phyloP scores from a whole-genome alignment of 2,329 filamentous ascomycete species.

The Magnaporthiopsis rhizophila region DNA sequence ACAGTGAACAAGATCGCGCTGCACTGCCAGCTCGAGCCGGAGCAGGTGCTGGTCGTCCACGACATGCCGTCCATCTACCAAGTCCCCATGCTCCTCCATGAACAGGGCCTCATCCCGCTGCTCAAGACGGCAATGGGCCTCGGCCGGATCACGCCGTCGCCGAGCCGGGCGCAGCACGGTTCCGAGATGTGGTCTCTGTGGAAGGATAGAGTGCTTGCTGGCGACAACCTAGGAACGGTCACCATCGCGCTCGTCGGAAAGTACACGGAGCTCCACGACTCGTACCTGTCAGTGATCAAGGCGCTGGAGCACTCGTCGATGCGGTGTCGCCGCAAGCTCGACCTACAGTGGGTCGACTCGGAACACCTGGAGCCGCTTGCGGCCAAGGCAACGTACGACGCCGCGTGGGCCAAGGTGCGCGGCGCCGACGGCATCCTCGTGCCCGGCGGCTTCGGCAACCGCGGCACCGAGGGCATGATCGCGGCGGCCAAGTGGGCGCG shows the following conservation, averaged over 20 bases:
- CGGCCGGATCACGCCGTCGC: constrained; percentile 44
- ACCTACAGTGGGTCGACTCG: constrained; percentile 78
- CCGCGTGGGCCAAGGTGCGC: constrained; percentile 75
- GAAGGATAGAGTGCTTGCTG: constrained; percentile 59
- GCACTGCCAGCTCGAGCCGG: constrained; percentile 77
- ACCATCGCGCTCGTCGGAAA: constrained; percentile 87
- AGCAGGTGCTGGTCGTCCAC: constrained; percentile 83
- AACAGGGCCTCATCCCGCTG: constrained; percentile 66
- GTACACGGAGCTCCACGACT: constrained; percentile 77
- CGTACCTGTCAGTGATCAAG: constrained; percentile 71
- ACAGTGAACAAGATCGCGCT: constrained; percentile 83
- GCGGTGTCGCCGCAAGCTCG: constrained; percentile 71
- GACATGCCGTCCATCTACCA: constrained; percentile 90
- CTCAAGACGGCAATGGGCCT: constrained; percentile 60
- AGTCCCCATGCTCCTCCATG: constrained; percentile 82
- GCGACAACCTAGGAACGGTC: constrained; percentile 55
- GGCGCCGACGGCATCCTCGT: constrained; percentile 60
- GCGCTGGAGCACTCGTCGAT: constrained; percentile 87
- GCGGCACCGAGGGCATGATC: constrained; percentile 89
- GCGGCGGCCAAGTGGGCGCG: constrained; percentile 79
- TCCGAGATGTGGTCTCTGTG: constrained; percentile 68
- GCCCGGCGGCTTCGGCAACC: constrained; percentile 70
- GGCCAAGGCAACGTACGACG: constrained; percentile 62
- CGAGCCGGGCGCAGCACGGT: constrained; percentile 53
- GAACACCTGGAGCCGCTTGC: constrained; percentile 68